Conservation (phyloP, 177 flowering plant species). For the Vitis hybrid region DNA sequence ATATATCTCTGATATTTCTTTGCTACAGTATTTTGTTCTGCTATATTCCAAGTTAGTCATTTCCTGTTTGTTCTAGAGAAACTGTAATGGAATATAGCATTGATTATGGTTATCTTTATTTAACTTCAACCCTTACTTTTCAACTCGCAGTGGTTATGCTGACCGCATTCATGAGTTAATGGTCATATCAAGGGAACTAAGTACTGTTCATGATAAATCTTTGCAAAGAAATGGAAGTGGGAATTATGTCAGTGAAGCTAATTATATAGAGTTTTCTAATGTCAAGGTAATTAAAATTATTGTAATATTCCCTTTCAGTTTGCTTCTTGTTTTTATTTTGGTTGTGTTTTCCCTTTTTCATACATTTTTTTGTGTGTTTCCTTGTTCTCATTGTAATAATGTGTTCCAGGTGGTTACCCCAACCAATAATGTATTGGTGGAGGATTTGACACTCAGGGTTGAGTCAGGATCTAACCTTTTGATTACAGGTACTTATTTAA, state of each 20-base stretch:
- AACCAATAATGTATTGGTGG: constrained; percentile 88
- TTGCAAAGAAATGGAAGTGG: constrained; percentile 52
- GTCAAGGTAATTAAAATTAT: constrained; percentile 70
- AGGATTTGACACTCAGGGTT: constrained; percentile 76
- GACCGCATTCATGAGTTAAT: constrained; percentile 94
- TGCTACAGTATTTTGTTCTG: too few relatives aligned
- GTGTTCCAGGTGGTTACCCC: constrained; percentile 94
- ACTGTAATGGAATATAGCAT: background rate
- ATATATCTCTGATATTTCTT: too few relatives aligned
- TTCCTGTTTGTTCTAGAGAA: too few relatives aligned
- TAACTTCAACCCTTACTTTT: background rate
- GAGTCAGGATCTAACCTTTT: constrained; percentile 91
- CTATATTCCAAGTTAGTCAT: too few relatives aligned
- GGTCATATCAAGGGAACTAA: constrained; percentile 74
- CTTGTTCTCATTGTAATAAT: constrained; percentile 5
- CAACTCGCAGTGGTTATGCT: constrained; percentile 88
- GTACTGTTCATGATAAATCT: constrained; percentile 45
- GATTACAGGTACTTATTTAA: constrained; percentile 74
- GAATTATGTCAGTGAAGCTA: constrained; percentile 80
- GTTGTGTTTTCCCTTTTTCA: background rate
- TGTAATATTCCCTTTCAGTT: background rate
- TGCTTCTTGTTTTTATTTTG: background rate
- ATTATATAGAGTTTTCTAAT: constrained; percentile 82
- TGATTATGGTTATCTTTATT: background rate
- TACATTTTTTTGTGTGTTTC: background rate